Evolutionary conservation across 179 eudicot species (phyloP).

Genomic region (Carnegiea gigantea): DNA sequence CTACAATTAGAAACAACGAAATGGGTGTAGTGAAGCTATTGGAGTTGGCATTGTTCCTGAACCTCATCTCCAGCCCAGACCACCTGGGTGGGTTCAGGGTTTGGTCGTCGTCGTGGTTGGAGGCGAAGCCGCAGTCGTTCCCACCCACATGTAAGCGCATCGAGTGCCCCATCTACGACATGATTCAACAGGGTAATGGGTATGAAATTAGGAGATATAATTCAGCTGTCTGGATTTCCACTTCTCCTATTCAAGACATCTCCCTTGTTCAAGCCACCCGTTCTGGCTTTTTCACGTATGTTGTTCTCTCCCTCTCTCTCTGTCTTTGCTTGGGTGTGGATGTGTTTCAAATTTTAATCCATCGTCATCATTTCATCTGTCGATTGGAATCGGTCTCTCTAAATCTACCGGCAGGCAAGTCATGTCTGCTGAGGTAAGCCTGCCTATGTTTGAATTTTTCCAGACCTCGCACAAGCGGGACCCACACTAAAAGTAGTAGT

Average conservation of each 20-base stretch:
- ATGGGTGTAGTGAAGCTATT: slow-evolving; percentile 25
- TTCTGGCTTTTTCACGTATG: slow-evolving; percentile 60
- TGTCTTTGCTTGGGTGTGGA: neutral
- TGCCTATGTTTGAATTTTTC: too few species aligned
- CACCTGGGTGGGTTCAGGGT: neutral
- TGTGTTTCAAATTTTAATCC: too few species aligned
- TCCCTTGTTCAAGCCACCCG: slow-evolving; percentile 61
- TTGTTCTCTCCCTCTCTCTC: neutral
- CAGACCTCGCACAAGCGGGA: too few species aligned
- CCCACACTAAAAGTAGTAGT: too few species aligned
- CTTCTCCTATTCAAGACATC: slow-evolving; percentile 53
- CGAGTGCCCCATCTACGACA: slow-evolving; percentile 71
- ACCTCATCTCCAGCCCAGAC: slow-evolving; percentile 18
- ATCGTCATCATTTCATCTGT: too few species aligned
- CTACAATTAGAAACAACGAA: neutral
- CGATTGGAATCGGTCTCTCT: too few species aligned
- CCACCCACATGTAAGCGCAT: slow-evolving; percentile 55
- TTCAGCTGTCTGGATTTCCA: slow-evolving; percentile 61
- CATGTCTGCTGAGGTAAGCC: too few species aligned
- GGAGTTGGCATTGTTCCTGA: slow-evolving; percentile 22
- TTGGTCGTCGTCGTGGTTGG: neutral
- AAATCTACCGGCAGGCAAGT: too few species aligned
- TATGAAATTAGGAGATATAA: slow-evolving; percentile 66
- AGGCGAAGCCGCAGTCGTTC: neutral
- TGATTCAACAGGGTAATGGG: slow-evolving; percentile 48